phyloP scores from a whole-genome alignment of 2,329 filamentous ascomycete genomes.

The Onygenales sp. region DNA sequence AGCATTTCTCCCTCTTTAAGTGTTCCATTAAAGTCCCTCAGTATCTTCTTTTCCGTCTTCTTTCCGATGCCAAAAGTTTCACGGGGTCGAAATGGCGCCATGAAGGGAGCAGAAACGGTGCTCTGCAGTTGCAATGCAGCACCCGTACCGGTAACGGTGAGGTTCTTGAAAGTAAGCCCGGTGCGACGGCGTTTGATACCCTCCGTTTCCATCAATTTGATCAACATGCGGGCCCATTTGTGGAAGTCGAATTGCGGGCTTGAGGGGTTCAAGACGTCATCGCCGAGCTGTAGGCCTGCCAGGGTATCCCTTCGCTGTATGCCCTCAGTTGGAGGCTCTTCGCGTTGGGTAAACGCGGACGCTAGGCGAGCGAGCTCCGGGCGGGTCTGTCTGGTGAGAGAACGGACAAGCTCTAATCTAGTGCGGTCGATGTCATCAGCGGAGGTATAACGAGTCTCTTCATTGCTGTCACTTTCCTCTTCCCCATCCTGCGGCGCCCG shows the following conservation, averaged over 20 bases:
- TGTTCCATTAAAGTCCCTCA: constrained; percentile 45
- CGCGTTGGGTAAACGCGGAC: constrained; percentile 8
- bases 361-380: constrained; percentile 11
- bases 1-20: constrained; percentile 41
- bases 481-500: neutral
- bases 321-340: neutral
- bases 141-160: constrained; percentile 59
- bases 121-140: constrained; percentile 59
- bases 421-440: neutral
- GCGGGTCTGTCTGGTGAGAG: constrained; percentile 1
- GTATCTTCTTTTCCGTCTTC: constrained; percentile 45
- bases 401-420: constrained; percentile 10
- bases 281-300: constrained; percentile 32
- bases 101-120: constrained; percentile 52
- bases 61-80: constrained; percentile 42
- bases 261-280: constrained; percentile 44
- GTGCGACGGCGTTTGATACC: constrained; percentile 45
- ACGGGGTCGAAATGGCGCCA: constrained; percentile 48
- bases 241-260: constrained; percentile 44
- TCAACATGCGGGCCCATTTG: constrained; percentile 42
- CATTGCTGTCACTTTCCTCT: neutral
- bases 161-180: constrained; percentile 55
- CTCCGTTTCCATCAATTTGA: constrained; percentile 45
- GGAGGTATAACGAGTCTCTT: neutral
- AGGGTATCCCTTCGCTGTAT: constrained; percentile 22